These are phyloP conservation scores for Podila horticola DNA, from an alignment of 192 early-diverging fungal genomes.

Conservation along the genomic window DNA sequence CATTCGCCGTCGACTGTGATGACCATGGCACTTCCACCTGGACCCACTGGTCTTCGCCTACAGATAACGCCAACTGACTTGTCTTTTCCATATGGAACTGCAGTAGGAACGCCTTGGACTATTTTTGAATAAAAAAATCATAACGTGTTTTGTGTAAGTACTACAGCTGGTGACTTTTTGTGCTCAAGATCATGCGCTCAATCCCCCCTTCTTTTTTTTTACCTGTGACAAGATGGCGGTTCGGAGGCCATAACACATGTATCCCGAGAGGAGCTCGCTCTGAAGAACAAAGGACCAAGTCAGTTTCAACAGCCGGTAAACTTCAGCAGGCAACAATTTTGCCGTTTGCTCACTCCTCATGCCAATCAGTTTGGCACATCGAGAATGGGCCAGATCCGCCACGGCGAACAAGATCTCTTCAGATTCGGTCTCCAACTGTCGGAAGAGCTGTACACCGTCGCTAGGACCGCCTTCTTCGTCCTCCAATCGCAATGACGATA, in stretches of 20 bases:
- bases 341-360: conserved; percentile 92
- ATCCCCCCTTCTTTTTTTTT: neutral
- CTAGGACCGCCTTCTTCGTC: conserved; percentile 18
- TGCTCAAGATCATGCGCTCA: neutral
- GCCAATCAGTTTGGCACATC: conserved; percentile 87
- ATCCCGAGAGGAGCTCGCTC: conserved; percentile 82
- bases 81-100: conserved; percentile 95
- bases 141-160: neutral
- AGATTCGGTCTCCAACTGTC: conserved; percentile 73
- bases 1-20: conserved; percentile 88
- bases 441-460: conserved; percentile 36
- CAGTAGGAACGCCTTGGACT: conserved; percentile 89
- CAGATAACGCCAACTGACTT: conserved; percentile 84
- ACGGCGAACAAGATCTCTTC: conserved; percentile 81
- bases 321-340: conserved; percentile 86
- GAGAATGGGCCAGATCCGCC: conserved; percentile 86
- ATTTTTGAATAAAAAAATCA: conserved; percentile 3
- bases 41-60: conserved; percentile 98
- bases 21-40: conserved; percentile 94
- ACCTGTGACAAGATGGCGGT: conserved; percentile 88
- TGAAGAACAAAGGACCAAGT: conserved; percentile 87
- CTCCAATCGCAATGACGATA: conserved; percentile 20
- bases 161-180: too few species aligned
- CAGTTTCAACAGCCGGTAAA: conserved; percentile 83
- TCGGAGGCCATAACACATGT: conserved; percentile 92